Evolutionary conservation across 306 rosid species (phyloP), one percentile per base, ranked within the genome.

Genomic region (Erythrophleum fordii): DNA sequence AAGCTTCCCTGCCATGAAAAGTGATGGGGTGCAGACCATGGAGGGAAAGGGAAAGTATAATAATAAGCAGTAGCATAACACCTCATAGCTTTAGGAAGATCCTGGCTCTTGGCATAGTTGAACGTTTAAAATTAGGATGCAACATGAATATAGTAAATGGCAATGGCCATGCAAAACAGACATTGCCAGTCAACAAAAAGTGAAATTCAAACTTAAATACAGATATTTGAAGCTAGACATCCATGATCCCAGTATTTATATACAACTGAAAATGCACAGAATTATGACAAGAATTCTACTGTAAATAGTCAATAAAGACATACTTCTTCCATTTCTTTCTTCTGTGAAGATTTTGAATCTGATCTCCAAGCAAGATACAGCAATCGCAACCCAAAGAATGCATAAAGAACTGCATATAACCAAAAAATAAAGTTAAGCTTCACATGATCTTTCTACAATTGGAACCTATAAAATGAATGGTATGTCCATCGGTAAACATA

Each of bases 271-370:
- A 22, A 80, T 22, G 42, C 56, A 52, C 25, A 64, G 23, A 78
- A 78, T 22, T 73, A 18, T 35, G 51, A 61, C 6, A 48, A 65
- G 18, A 48, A 82, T 75, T 44, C 52, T 35, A 56, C 62, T 49
- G 48, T 42, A 59, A 34, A 64, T 61, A 20, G 37, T 42, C 49
- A 72, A 26, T 28, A 78, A 74, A 78, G 17, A 68, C 93, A 51
- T 84, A 95, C 99, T 84, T 95, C 99, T 88, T 95, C 99, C 83
- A 95, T 93, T 91, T 95, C 99, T 76, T 95, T 95, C 88, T 95
- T 95, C 89, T 92, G 96, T 52, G 99, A 95, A 56, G 92, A 55
- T 90, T 93, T 95, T 70, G 99, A 70, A 75, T 95, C 99, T 69
- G 98, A 89, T 86, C 94, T 95, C 98, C 99, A 95, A 39, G 99